phyloP scores from a whole-genome alignment of 306 rosid genomes.

The Medicago arabica region DNA sequence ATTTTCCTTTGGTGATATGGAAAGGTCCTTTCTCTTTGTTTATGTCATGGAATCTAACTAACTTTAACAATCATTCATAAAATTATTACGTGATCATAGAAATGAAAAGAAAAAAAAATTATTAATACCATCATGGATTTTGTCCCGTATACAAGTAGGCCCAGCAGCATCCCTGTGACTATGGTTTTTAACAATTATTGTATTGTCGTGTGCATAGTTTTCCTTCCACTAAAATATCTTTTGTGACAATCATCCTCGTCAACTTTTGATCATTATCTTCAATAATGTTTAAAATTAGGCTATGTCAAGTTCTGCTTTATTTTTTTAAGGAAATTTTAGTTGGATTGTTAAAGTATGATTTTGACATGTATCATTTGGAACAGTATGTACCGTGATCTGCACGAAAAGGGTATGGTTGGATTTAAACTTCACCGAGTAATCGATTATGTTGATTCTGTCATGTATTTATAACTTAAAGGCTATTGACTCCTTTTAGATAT shows the following conservation, averaged over 20 bases:
- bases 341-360: not conserved
- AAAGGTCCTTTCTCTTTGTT: not conserved
- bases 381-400: not conserved
- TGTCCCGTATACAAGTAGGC: not conserved
- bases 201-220: not conserved
- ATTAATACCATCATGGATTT: not conserved
- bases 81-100: not conserved
- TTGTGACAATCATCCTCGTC: conserved; percentile 11
- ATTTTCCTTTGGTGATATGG: not conserved
- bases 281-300: too few species aligned
- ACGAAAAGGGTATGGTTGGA: not conserved
- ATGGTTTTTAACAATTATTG: not conserved
- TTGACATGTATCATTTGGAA: not conserved
- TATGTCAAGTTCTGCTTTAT: too few species aligned
- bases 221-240: not conserved
- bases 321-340: not conserved
- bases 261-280: not conserved
- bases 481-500: too few species aligned
- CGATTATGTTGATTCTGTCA: too few species aligned
- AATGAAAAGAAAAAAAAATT: not conserved
- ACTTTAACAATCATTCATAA: not conserved
- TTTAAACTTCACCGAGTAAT: too few species aligned
- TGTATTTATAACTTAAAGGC: too few species aligned
- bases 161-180: too few species aligned
- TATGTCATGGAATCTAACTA: conserved; percentile 7